These are phyloP conservation scores for Neltuma alba DNA, from an alignment of 306 rosid genomes.

Conservation along the genomic window DNA sequence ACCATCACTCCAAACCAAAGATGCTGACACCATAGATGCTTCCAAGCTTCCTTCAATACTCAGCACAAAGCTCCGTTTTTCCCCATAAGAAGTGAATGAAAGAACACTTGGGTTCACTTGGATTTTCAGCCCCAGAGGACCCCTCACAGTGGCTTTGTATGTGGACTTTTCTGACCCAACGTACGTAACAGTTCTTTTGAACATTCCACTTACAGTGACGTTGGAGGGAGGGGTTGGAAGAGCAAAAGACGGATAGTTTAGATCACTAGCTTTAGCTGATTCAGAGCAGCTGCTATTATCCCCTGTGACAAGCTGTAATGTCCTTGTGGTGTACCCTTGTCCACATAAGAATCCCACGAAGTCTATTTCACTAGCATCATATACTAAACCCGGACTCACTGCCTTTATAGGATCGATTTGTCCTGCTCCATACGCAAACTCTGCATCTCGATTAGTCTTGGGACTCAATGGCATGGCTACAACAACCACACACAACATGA, in stretches of 20 bases:
- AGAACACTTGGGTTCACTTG: slow-evolving; percentile 46
- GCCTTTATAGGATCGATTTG: slow-evolving; percentile 46
- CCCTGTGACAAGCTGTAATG: slow-evolving; percentile 29
- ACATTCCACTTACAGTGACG: slow-evolving; percentile 25
- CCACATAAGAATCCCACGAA: slow-evolving; percentile 50
- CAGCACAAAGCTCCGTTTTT: slow-evolving; percentile 34
- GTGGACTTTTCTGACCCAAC: slow-evolving; percentile 49
- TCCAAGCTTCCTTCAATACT: slow-evolving; percentile 36
- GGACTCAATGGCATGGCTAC: slow-evolving; percentile 44
- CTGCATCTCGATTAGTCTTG: slow-evolving; percentile 21
- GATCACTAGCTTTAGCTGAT: slow-evolving; percentile 22
- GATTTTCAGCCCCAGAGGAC: slow-evolving; percentile 39
- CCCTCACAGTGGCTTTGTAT: slow-evolving; percentile 38
- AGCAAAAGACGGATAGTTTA: slow-evolving; percentile 61
- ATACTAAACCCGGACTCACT: slow-evolving; percentile 51
- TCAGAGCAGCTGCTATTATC: slow-evolving; percentile 11
- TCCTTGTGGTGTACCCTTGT: slow-evolving; percentile 40
- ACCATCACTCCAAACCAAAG: slow-evolving; percentile 59
- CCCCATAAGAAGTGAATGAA: slow-evolving; percentile 40
- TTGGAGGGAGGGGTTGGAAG: slow-evolving; percentile 12
- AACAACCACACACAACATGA: background rate
- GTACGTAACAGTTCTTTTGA: slow-evolving; percentile 44
- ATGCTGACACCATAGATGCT: slow-evolving; percentile 32
- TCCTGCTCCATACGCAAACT: slow-evolving; percentile 59
- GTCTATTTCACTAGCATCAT: slow-evolving; percentile 41